Conservation (phyloP, 805 yeast species). For the Cephaloascus albidus region DNA sequence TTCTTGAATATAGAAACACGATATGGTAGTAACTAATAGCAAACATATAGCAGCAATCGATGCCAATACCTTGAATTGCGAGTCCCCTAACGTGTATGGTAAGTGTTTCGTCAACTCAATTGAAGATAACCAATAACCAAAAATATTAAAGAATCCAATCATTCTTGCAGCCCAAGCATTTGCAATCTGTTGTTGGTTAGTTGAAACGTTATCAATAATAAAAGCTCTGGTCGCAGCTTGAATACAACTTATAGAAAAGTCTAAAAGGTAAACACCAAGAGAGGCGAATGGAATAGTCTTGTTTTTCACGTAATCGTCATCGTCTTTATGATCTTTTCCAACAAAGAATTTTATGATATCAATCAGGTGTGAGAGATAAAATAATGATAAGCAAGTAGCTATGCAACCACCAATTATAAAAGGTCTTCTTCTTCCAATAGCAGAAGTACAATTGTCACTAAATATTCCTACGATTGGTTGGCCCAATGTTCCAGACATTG, state of each 20-base stretch:
- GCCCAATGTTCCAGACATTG: conserved; percentile 51
- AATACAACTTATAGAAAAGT: conserved; percentile 48
- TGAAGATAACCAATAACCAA: conserved; percentile 47
- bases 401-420: conserved; percentile 47
- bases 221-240: conserved; percentile 55
- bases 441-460: conserved; percentile 39
- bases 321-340: conserved; percentile 5
- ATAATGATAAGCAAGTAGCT: conserved; percentile 34
- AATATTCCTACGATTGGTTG: conserved; percentile 56
- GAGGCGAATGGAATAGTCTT: conserved; percentile 42
- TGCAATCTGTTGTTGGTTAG: conserved; percentile 46
- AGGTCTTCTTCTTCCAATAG: conserved; percentile 45
- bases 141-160: conserved; percentile 50
- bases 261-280: conserved; percentile 40
- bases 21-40: conserved; percentile 24
- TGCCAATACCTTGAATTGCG: conserved; percentile 45
- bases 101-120: conserved; percentile 27
- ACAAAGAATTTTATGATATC: conserved; percentile 24
- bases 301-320: conserved; percentile 12
- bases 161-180: conserved; percentile 63
- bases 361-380: conserved; percentile 34
- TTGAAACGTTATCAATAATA: conserved; percentile 51
- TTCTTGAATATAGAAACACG: conserved; percentile 35
- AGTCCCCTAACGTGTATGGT: conserved; percentile 31
- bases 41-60: conserved; percentile 31